Percentiles rank a stretch among this genome's conserved stretches.
These are phyloP conservation scores for Alternaria metachromatica DNA, from an alignment of 2,329 filamentous ascomycete genomes.

Conservation along the genomic window DNA sequence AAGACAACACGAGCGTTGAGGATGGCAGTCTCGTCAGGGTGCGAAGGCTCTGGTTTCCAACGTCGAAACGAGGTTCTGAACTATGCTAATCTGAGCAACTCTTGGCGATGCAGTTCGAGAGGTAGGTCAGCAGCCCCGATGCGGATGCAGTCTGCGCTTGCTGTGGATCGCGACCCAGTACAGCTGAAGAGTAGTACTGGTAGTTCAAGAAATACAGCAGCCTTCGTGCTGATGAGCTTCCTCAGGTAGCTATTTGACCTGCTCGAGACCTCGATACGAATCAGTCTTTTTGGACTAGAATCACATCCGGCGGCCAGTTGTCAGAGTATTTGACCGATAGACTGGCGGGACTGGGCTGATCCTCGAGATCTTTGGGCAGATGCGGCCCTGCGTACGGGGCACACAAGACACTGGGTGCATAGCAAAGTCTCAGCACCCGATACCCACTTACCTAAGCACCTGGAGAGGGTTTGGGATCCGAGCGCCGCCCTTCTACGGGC, in stretches of 20 bases:
- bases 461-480: neutral
- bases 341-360: neutral
- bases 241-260: neutral
- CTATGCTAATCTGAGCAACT: constrained; percentile 3
- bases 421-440: neutral
- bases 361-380: neutral
- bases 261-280: constrained; percentile 12
- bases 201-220: neutral
- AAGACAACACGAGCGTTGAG: neutral
- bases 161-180: neutral
- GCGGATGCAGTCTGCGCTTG: neutral
- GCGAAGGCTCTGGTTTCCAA: neutral
- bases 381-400: neutral
- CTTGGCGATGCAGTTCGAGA: constrained; percentile 7
- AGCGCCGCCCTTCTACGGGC: neutral
- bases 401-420: neutral
- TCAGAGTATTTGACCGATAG: constrained; percentile 2
- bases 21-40: neutral
- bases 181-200: neutral
- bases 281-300: constrained; percentile 14
- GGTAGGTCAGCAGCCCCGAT: neutral
- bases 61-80: constrained; percentile 4
- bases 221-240: neutral
- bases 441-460: neutral
- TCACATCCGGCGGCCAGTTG: neutral